Evolutionary conservation across 2,329 filamentous ascomycete genomes (phyloP), one percentile per base, ranked within the genome.

Genomic region (Pleoardoris graminearum): DNA sequence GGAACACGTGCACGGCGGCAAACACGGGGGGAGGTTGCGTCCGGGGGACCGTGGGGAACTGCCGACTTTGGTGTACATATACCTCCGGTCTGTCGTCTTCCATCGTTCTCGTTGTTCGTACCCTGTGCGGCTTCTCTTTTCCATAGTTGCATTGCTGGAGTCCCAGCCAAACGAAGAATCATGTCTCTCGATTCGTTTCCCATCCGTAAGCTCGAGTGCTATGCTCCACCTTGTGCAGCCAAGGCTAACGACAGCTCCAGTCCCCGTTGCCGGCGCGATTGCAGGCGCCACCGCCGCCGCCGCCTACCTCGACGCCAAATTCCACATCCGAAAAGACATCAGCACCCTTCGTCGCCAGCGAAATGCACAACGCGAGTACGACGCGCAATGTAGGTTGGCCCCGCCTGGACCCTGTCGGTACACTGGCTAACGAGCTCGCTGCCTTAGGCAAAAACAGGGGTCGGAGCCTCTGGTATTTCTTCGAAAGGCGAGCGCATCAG

Each of bases 271-370:
- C 46, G 68, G 68, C 39, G 70, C 70, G 37, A 60, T 72, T 55
- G 70, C 69, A 45, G 71, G 65, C 44, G 61, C 63, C 7, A 63
- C 62, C 11, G 76, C 76, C 10, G 74, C 76, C 11, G 80, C 82
- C 35, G 79, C 80, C 12, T 89, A 90, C 60, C 74, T 89, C 38
- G 83, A 91, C 64, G 89, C 84, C 48, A 90, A 88, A 75, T 85
- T 82, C 61, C 83, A 88, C 66, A 67, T 91, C 44, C 69, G 73
- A 36, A 83, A 88, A 63, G 89, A 92, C 67, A 57, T 87, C 14
- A 60, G 66, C 0, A 61, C 63, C 6, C 69, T 88, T n/a, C 66
- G 75, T 11, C 71, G 72, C 10, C 53, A 75, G n/a, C 76, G 72
- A 30, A 72, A 68, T 27, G 73, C 75, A 8, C 71, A 75, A 46